These are phyloP conservation scores for Prunella vulgaris DNA, from an alignment of 257 asterid species.

Conservation along the genomic window DNA sequence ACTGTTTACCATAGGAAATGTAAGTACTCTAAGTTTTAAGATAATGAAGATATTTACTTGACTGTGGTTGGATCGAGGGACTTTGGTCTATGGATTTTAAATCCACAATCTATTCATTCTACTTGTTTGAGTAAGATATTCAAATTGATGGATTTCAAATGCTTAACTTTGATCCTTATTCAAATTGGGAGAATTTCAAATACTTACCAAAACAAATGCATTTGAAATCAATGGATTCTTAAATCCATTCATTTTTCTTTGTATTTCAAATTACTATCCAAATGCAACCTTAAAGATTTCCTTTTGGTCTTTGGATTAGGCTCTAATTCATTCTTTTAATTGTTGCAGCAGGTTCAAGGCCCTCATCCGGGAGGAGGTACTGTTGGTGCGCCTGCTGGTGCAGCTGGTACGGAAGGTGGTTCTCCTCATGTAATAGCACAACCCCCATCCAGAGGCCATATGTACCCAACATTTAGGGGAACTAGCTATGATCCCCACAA, in stretches of 20 bases:
- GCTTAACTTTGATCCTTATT: too few relatives aligned
- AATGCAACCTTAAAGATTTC: too few relatives aligned
- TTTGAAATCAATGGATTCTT: too few relatives aligned
- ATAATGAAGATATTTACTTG: background rate
- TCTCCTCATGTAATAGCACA: conserved; percentile 47
- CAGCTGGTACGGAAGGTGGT: conserved; percentile 33
- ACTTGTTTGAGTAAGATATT: too few relatives aligned
- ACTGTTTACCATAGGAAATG: background rate
- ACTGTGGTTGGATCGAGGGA: too few relatives aligned
- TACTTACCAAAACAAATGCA: too few relatives aligned
- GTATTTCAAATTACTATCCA: too few relatives aligned
- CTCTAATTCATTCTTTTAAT: background rate
- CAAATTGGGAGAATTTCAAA: too few relatives aligned
- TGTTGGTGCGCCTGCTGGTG: conserved; percentile 35
- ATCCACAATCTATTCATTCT: too few relatives aligned
- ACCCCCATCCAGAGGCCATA: conserved; percentile 40
- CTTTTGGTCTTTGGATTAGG: background rate
- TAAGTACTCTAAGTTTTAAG: background rate
- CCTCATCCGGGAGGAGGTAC: conserved; percentile 41
- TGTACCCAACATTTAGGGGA: conserved; percentile 36
- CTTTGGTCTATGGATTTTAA: too few relatives aligned
- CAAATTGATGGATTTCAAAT: too few relatives aligned
- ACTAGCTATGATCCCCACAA: conserved; percentile 43
- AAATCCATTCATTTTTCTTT: too few relatives aligned
- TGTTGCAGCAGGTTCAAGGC: conserved; percentile 43